Evolutionary conservation across 2,329 filamentous ascomycete genomes (phyloP), one percentile per base, ranked within the genome.

Genomic region (Verticillium nonalfalfae): DNA sequence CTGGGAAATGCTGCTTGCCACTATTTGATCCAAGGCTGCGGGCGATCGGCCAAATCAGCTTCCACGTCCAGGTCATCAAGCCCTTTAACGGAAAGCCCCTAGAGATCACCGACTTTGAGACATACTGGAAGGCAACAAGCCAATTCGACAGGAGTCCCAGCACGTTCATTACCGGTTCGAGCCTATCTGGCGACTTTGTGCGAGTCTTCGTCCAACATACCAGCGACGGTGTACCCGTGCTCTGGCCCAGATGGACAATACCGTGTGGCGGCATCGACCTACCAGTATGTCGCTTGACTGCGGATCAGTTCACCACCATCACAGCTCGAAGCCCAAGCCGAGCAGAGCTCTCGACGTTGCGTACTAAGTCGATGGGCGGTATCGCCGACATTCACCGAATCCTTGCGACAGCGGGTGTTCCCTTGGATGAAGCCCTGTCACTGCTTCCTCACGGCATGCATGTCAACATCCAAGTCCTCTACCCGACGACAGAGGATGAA

Each of bases 41-140:
- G 56, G 90, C 93, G 9, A 97, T 99, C 69, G 95, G 95, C 6
- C 91, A 96, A 70, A 91, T 98, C 67, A 92, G 87, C 65, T 99
- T 99, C 79, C 90, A 91, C 66, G 96, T 92, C 60, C 93, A 98
- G 72, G 92, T 98, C 33, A 96, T 99, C 73, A 97, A 97, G 71
- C 95, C 95, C 0, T 99, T 98, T 77, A 87, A 88, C 65, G 94
- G 95, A 7, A 90, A 93, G 63, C 93, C 95, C 3, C 80, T 99
- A 26, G 95, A 99, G 74, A 97, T 99, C 63, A 96, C 95, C 1
- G 93, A 98, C 71, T 99, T 98, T 69, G 95, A 96, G 65, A 98
- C 95, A 0, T 99, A 99, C 75, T 99, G 95, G 95, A 99, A 98
- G 75, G 94, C 94, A 0, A 99, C 95, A 1, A 97, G 93, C 70